phyloP scores from a whole-genome alignment of 2,329 filamentous ascomycete species.

The Basipetospora sp. region DNA sequence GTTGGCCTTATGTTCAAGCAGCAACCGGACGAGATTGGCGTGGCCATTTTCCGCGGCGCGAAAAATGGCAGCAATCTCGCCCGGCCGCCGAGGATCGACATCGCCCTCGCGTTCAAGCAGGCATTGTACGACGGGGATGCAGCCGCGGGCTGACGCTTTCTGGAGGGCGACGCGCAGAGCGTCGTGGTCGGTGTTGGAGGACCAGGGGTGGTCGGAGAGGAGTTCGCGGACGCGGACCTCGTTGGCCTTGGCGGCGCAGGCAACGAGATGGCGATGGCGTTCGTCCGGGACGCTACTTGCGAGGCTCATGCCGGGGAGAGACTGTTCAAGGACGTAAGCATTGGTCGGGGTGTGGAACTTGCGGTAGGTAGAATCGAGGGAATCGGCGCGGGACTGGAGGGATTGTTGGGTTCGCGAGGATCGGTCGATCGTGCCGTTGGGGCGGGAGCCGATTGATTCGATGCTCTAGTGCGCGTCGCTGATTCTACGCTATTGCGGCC shows the following conservation, averaged over 20 bases:
- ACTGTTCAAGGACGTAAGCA: no score
- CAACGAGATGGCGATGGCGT: slow-evolving; percentile 4
- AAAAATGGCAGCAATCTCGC: slow-evolving; percentile 7
- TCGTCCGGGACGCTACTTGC: slow-evolving; percentile 3
- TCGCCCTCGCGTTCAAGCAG: slow-evolving; percentile 6
- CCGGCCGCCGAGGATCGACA: slow-evolving; percentile 6
- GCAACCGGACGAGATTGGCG: slow-evolving; percentile 6
- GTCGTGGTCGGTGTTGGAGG: slow-evolving; percentile 2
- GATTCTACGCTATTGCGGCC: no score
- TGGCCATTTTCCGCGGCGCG: slow-evolving; percentile 11
- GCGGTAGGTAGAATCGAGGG: no score
- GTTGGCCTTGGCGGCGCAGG: slow-evolving; percentile 4
- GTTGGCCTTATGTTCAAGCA: slow-evolving; percentile 1
- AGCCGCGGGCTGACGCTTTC: slow-evolving; percentile 2
- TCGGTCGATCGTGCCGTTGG: no score
- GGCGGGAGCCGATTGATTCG: no score
- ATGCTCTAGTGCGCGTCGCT: no score
- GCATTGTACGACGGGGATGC: not conserved
- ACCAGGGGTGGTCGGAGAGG: slow-evolving; percentile 3
- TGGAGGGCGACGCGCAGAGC: slow-evolving; percentile 3
- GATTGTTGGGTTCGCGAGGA: no score
- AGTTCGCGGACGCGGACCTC: slow-evolving; percentile 4
- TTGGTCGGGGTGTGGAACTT: no score
- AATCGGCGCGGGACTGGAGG: no score
- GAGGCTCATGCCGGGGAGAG: slow-evolving; percentile 1